Percentiles rank a stretch among this genome's conserved stretches.
These are phyloP conservation scores for Thinopyrum elongatum DNA, from an alignment of 176 grass and related monocot genomes.

Conservation along the genomic window DNA sequence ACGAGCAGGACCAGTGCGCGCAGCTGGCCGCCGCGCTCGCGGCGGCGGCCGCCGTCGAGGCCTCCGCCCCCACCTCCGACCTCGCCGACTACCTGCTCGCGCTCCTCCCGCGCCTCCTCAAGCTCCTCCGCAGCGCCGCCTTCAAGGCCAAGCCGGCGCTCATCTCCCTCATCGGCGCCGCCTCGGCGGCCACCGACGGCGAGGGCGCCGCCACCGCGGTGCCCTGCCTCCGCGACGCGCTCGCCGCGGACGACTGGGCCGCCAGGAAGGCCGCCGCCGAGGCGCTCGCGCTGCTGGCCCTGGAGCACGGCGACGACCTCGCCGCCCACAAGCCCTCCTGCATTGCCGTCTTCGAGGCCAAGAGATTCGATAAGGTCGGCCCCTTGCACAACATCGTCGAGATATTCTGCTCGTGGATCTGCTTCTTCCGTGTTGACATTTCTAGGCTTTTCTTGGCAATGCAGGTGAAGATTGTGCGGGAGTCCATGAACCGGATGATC, in stretches of 20 bases:
- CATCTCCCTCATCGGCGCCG: constrained; percentile 77
- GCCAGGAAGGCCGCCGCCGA: constrained; percentile 84
- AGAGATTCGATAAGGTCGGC: constrained; percentile 83
- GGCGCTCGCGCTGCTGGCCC: constrained; percentile 62
- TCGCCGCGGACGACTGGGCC: constrained; percentile 85
- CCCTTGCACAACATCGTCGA: not conserved
- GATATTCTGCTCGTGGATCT: constrained; percentile 29
- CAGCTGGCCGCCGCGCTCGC: constrained; percentile 74
- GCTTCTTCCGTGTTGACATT: constrained; percentile 8
- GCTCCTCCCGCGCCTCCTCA: constrained; percentile 76
- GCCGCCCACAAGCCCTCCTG: constrained; percentile 62
- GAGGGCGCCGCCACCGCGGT: constrained; percentile 53
- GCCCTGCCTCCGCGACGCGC: constrained; percentile 71
- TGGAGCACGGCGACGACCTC: constrained; percentile 62
- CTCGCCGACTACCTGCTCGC: constrained; percentile 66
- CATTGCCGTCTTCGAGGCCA: constrained; percentile 78
- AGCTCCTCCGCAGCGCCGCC: constrained; percentile 79
- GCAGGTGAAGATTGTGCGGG: constrained; percentile 94
- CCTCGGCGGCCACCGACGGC: constrained; percentile 47
- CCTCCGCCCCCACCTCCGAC: constrained; percentile 44
- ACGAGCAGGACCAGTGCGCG: constrained; percentile 92
- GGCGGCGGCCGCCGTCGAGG: constrained; percentile 58
- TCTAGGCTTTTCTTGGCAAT: constrained; percentile 35
- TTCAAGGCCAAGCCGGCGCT: constrained; percentile 92
- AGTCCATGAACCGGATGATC: constrained; percentile 91